These are phyloP conservation scores for Cadophora sp. DNA, from an alignment of 2,329 filamentous ascomycete genomes.

Conservation along the genomic window DNA sequence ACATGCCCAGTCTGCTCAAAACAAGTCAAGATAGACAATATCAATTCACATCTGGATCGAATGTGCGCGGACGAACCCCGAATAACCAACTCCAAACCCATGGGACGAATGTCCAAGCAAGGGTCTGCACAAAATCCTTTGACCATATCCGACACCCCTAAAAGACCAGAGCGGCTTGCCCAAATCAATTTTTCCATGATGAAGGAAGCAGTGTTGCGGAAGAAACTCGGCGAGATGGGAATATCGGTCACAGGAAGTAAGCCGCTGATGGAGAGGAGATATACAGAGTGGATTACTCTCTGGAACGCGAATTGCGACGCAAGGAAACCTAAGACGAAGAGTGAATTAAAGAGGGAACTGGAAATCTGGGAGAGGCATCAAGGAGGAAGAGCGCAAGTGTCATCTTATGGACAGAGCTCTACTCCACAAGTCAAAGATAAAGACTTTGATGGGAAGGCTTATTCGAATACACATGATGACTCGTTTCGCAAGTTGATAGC, in stretches of 20 bases:
- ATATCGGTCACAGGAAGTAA: conserved; percentile 75
- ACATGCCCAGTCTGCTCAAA: conserved; percentile 79
- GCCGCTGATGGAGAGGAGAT: conserved; percentile 75
- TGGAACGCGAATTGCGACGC: conserved; percentile 99
- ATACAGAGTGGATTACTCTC: conserved; percentile 92
- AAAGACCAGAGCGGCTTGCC: conserved; percentile 58
- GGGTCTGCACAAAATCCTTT: conserved; percentile 19
- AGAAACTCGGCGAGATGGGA: conserved; percentile 82
- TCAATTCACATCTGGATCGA: conserved; percentile 82
- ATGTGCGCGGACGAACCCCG: conserved; percentile 34
- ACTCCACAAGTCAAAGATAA: conserved; percentile 76
- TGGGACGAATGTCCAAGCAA: conserved; percentile 17
- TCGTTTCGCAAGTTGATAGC: conserved; percentile 84
- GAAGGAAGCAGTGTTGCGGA: conserved; percentile 79
- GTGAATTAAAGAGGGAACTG: conserved; percentile 78
- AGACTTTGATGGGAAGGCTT: conserved; percentile 82
- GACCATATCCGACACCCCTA: conserved; percentile 36
- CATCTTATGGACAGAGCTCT: conserved; percentile 48
- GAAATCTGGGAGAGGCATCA: conserved; percentile 88
- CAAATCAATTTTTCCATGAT: conserved; percentile 86
- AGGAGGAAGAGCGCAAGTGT: conserved; percentile 62
- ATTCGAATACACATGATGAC: conserved; percentile 73
- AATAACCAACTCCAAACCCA: conserved; percentile 14
- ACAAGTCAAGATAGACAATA: conserved; percentile 79
- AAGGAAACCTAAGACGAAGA: conserved; percentile 70